Conservation (phyloP, 495 filamentous ascomycete species). For the Entonaema liquescens region DNA sequence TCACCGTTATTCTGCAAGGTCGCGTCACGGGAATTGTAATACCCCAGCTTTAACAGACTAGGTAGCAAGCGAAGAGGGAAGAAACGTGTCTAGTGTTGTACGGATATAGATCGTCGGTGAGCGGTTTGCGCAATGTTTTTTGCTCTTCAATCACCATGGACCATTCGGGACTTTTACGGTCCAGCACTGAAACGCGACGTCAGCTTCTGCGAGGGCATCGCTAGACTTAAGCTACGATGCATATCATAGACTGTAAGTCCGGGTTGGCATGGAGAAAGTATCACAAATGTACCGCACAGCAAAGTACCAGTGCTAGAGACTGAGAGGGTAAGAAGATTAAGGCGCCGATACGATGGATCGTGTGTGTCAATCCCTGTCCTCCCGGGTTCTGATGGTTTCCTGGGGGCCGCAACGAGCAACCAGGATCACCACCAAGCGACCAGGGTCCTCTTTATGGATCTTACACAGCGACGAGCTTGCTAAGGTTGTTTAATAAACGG, state of each 20-base stretch:
- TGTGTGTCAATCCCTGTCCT: background rate
- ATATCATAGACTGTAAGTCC: background rate
- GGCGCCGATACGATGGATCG: background rate
- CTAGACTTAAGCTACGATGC: conserved; percentile 2
- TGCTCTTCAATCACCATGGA: background rate
- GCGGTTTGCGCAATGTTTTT: conserved; percentile 4
- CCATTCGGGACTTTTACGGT: conserved; percentile 4
- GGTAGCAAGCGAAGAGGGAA: conserved; percentile 7
- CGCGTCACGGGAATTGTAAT: conserved; percentile 8
- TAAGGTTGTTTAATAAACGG: background rate
- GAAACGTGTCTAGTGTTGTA: conserved; percentile 26
- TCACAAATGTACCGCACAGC: background rate
- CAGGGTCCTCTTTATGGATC: no score
- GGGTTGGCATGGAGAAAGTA: background rate
- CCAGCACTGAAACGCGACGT: background rate
- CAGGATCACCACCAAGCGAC: background rate
- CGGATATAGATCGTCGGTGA: conserved; percentile 24
- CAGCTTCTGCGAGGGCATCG: background rate
- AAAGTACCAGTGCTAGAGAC: no score
- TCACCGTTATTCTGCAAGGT: conserved; percentile 16
- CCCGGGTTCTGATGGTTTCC: background rate
- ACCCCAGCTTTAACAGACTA: background rate
- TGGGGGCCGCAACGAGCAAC: background rate
- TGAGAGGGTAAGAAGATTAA: no score
- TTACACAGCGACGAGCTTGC: background rate